Base-by-base conservation (phyloP, 208 protist species). In the Tritrichomonas musculus region DNA sequence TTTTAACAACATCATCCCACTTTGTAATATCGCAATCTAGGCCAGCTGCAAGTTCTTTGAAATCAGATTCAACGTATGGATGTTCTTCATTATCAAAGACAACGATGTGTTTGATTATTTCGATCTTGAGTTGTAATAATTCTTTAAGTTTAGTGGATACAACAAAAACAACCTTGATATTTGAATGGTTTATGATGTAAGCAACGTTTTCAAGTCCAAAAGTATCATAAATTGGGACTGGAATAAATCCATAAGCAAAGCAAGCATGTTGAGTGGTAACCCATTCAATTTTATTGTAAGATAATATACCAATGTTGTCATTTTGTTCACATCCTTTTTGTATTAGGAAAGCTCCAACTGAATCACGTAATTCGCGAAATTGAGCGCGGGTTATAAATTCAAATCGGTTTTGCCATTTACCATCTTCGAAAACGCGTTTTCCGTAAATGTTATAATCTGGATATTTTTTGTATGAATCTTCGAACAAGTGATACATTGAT, bases 241-340 rank as follows among this genome's bases (percentile, higher is more conserved):
- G 69, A 13, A 75, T 36, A 75, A 44, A 75, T 13, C 69, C 17
- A 44, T 75, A 75, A 44, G 69, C 69, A 44, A 44, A 75, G 69
- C 69, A 75, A 75, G 69, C 69, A 75, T 75, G 69, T 44, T 75
- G 69, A 93, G 75, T 25, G 30, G 66, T 39, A 65, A 69, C 69
- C 93, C 93, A 93, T 75, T 93, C 93, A 49, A 84, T 20, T 20
- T 65, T 49, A 39, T 93, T 93, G 30, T 92, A 33, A 30, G 53
- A 77, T 65, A 93, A 92, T 22, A 93, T 93, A n/a, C 93, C 93
- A 5, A 93, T 36, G 60, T 93, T 93, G 13, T 93, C 53, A 27
- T 65, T 65, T 13, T 44, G 33, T n/a, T 33, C 11, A 13, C 33
- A 36, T 27, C 33, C 33, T 27, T 75, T 53, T 53, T 82, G 33